Conservation (phyloP, 495 filamentous ascomycete species). For the Penicillium coffeae region DNA sequence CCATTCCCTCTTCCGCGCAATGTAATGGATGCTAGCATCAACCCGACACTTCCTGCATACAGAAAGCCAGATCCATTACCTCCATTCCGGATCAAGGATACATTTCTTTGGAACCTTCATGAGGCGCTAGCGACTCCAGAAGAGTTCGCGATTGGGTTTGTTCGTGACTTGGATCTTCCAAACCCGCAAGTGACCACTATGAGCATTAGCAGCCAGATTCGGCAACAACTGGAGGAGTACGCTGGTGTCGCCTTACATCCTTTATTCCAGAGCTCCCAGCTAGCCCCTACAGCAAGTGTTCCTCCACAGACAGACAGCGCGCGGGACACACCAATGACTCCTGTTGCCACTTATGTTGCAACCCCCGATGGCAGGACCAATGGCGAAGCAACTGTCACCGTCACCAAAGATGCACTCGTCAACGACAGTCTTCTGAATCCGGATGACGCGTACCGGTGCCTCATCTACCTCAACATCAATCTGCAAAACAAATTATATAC, state of each 20-base stretch:
- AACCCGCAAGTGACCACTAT: conserved; percentile 59
- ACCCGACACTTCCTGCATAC: conserved; percentile 68
- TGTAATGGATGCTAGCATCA: conserved; percentile 57
- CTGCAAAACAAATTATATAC: conserved; percentile 88
- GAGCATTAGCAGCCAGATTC: conserved; percentile 88
- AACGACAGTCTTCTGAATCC: conserved; percentile 65
- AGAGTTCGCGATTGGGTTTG: conserved; percentile 84
- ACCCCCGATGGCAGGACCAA: conserved; percentile 47
- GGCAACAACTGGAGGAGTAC: conserved; percentile 93
- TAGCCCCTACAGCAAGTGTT: conserved; percentile 35
- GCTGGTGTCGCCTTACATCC: conserved; percentile 92
- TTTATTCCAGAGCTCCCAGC: conserved; percentile 63
- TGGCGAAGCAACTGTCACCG: conserved; percentile 25
- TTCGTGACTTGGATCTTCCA: conserved; percentile 92
- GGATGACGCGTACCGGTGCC: conserved; percentile 87
- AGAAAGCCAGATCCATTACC: conserved; percentile 70
- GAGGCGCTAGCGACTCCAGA: conserved; percentile 93
- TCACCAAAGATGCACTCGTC: conserved; percentile 39
- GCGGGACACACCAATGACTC: conserved; percentile 52
- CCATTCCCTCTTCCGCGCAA: conserved; percentile 65
- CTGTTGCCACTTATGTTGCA: conserved; percentile 38
- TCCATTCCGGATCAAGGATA: conserved; percentile 83
- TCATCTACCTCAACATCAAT: conserved; percentile 88
- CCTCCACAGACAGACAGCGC: conserved; percentile 35
- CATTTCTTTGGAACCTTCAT: conserved; percentile 96